Conservation (phyloP, 2,329 filamentous ascomycete species). For the Claviceps purpurea region DNA sequence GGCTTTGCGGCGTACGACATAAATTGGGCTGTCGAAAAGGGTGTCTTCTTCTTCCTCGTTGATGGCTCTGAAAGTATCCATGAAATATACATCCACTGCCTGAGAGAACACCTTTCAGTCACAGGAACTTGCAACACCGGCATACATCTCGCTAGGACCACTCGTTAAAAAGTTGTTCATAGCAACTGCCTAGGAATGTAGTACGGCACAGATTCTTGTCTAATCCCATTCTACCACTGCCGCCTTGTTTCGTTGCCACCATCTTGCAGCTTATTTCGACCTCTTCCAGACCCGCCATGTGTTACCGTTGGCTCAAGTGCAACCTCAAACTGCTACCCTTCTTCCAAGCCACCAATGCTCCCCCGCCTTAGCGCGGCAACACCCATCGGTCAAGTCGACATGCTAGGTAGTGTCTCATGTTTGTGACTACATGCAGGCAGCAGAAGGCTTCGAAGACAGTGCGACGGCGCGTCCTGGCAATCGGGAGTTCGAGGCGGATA, state of each 20-base stretch:
- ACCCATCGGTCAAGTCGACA: background rate
- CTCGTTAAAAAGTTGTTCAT: slow-evolving; percentile 5
- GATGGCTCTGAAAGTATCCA: no score
- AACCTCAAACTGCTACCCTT: background rate
- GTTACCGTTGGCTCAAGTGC: no score
- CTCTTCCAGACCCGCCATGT: background rate
- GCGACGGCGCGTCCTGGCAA: background rate
- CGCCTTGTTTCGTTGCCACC: background rate
- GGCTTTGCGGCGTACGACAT: no score
- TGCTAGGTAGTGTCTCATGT: background rate
- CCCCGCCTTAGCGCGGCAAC: background rate
- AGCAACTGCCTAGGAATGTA: slow-evolving; percentile 10
- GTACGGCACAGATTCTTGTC: slow-evolving; percentile 1
- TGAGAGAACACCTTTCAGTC: no score
- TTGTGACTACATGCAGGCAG: background rate
- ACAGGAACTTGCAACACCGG: no score
- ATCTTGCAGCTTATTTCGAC: background rate
- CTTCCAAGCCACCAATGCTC: background rate
- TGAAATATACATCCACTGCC: no score
- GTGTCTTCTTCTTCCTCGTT: no score
- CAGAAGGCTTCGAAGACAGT: background rate
- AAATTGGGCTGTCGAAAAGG: no score
- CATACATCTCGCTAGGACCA: no score
- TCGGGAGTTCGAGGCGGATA: background rate
- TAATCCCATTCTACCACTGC: background rate